These are phyloP conservation scores for Aurantiochytrium sp. DNA, from an alignment of 108 stramenopile genomes.

Conservation along the genomic window DNA sequence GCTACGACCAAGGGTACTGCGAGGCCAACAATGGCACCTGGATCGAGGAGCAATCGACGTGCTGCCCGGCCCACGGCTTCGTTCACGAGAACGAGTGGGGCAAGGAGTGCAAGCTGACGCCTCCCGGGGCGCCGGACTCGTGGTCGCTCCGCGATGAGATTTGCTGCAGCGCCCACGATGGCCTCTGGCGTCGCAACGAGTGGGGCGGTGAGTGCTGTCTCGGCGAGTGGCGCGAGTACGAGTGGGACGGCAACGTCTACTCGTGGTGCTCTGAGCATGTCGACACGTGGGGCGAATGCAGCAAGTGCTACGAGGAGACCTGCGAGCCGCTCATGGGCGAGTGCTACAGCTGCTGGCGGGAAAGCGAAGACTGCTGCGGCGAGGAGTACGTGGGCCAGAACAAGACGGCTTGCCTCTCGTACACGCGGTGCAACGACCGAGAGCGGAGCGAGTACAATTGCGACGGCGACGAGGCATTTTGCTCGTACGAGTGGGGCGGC, in stretches of 20 bases:
- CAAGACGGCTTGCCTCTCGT: not conserved
- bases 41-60: not conserved
- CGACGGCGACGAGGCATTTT: not conserved
- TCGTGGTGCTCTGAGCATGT: not conserved
- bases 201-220: not conserved
- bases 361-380: not conserved
- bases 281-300: not conserved
- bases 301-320: not conserved
- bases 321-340: not conserved
- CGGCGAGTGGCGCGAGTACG: not conserved
- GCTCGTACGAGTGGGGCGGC: not conserved
- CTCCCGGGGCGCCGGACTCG: not conserved
- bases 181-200: not conserved
- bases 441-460: not conserved
- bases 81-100: not conserved
- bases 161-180: not conserved
- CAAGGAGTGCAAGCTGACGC: not conserved
- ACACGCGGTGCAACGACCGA: slow-evolving; percentile 20
- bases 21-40: not conserved
- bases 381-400: slow-evolving; percentile 4
- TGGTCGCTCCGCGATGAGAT: not conserved
- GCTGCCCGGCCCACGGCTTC: not conserved
- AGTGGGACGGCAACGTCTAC: not conserved
- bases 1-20: not conserved
- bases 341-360: not conserved